Conservation (phyloP, 176 grass and related monocot species). For the Saccharum officinarum region DNA sequence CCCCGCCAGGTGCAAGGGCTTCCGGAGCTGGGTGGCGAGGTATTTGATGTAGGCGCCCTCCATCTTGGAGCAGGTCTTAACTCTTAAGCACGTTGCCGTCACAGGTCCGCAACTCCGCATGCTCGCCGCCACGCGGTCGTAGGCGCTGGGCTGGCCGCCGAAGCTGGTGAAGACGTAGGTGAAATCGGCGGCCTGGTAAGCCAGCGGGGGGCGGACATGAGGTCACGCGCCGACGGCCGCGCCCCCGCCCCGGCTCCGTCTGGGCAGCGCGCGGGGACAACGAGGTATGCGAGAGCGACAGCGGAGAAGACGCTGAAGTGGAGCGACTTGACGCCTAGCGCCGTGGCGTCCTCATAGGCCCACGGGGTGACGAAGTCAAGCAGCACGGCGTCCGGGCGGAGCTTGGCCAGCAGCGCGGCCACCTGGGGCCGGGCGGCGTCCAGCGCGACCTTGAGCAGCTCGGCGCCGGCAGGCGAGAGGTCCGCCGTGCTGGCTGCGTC, state of each 20-base stretch:
- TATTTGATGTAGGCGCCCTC: constrained; percentile 39
- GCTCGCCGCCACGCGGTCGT: not conserved
- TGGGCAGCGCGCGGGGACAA: constrained; percentile 7
- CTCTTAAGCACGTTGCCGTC: constrained; percentile 35
- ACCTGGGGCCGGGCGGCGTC: constrained; percentile 48
- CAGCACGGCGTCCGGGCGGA: constrained; percentile 40
- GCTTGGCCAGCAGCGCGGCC: constrained; percentile 19
- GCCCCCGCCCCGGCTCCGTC: not conserved
- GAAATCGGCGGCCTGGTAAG: constrained; percentile 45
- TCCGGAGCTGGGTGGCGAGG: constrained; percentile 23
- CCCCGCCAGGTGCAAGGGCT: constrained; percentile 17
- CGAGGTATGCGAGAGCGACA: not conserved
- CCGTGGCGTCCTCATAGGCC: constrained; percentile 24
- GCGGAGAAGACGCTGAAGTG: constrained; percentile 43
- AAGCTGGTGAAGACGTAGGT: constrained; percentile 39
- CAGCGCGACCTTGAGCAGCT: constrained; percentile 52
- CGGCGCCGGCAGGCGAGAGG: constrained; percentile 20
- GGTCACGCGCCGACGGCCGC: not conserved
- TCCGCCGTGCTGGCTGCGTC: constrained; percentile 42
- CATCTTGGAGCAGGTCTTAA: constrained; percentile 46
- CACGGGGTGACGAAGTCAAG: constrained; percentile 48
- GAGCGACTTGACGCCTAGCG: constrained; percentile 34
- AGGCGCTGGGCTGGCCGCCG: not conserved
- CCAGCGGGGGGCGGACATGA: constrained; percentile 26
- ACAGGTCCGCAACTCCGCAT: not conserved